Evolutionary conservation across 2,329 filamentous ascomycete species (phyloP), one percentile per base, ranked within the genome.

Genomic region (Grosmannia huntii): DNA sequence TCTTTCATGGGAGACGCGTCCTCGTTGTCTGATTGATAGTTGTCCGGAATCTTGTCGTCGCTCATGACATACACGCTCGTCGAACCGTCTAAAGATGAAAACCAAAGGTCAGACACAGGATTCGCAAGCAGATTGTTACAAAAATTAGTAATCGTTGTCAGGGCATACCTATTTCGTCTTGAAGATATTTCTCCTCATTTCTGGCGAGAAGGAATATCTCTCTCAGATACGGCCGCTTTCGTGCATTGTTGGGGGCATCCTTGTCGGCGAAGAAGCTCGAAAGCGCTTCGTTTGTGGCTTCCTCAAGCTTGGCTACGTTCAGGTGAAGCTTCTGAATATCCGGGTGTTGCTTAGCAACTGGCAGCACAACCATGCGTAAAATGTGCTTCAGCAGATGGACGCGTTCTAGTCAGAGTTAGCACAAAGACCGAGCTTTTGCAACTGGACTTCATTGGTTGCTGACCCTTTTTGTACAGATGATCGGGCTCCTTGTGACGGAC

Each of bases 401-500:
- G 19, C 83, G 77, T 64, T 85, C 83, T 85, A 60, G 3, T 48
- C 21, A 23, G 2, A 2, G 54, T 65, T 56, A 66, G 63, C 27
- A 12, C 4, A 19, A 33, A 33, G 31, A 9, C 9, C 31, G 5
- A 33, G 9, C 2, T 28, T 50, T 14, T n/a, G 5, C 23, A 19
- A 49, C 38, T 7, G 31, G 10, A n/a, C 3, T 14, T 41, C 46
- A 23, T 28, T n/a, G 19, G 6, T 3, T 38, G 65, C 73, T 65
- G 69, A 87, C 85, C 83, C 65, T 78, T 74, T 67, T 86, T 88
- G 64, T 80, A 80, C 53, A 88, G 72, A 70, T 90, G 87, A 65
- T 90, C 86, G 0, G 86, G 87, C 68, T 90, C 86, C 65, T 81
- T 85, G 67, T 89, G 86, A 14, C 81, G 76, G 56, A 87, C 82